These are phyloP conservation scores for Salix dunnii DNA, from an alignment of 345 rosid genomes.

Conservation along the genomic window DNA sequence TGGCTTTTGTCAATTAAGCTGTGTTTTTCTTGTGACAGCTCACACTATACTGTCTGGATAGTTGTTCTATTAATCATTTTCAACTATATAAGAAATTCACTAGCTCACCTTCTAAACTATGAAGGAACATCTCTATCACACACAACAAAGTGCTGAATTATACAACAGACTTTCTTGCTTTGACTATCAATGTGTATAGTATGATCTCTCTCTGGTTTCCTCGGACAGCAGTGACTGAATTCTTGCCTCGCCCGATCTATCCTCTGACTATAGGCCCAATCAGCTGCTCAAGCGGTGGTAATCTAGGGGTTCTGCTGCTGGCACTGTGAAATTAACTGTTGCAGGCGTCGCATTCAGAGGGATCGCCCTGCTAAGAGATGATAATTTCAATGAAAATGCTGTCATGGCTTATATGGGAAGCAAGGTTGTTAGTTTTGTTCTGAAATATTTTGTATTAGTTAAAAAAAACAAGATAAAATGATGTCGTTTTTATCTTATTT, in stretches of 20 bases:
- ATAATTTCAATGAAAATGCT: background rate
- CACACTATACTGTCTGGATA: too few species aligned
- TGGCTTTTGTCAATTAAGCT: too few species aligned
- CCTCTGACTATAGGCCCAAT: background rate
- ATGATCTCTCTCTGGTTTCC: background rate
- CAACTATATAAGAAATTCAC: background rate
- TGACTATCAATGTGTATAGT: background rate
- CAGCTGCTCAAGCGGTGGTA: background rate
- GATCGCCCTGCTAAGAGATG: constrained; percentile 1
- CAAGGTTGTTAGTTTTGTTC: too few species aligned
- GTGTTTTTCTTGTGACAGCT: too few species aligned
- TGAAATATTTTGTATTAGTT: too few species aligned
- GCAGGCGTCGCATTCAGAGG: background rate
- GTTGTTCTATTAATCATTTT: too few species aligned
- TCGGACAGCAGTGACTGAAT: background rate
- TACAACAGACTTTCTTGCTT: background rate
- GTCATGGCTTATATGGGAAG: background rate
- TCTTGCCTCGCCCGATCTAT: background rate
- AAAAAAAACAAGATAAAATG: too few species aligned
- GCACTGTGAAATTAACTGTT: background rate
- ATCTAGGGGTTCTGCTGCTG: background rate
- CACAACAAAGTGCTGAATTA: background rate
- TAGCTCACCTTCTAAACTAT: background rate
- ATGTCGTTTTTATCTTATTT: too few species aligned
- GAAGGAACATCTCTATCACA: background rate